Evolutionary conservation across 495 filamentous ascomycete genomes (phyloP).

Genomic region (Sabuloglossum arenarium): DNA sequence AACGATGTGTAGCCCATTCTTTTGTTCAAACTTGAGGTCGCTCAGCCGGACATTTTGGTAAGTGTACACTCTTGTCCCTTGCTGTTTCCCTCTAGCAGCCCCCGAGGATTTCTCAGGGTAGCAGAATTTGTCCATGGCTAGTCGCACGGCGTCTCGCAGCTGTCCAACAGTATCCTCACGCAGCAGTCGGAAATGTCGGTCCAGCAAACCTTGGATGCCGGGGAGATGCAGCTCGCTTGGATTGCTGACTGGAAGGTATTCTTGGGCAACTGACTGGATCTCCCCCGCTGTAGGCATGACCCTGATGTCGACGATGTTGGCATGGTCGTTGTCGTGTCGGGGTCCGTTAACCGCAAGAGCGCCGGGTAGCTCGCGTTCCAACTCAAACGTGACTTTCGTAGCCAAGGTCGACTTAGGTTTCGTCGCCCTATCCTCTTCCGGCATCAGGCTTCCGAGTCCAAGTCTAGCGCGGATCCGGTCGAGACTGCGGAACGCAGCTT

Average conservation of each 20-base stretch:
- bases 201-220: conserved; percentile 39
- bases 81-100: background rate
- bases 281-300: conserved; percentile 45
- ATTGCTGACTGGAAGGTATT: conserved; percentile 40
- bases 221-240: conserved; percentile 29
- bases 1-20: conserved; percentile 31
- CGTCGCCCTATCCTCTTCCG: conserved; percentile 5
- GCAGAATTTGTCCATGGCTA: conserved; percentile 16
- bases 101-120: conserved; percentile 3
- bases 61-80: conserved; percentile 14
- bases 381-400: conserved; percentile 14
- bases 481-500: conserved; percentile 1
- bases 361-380: conserved; percentile 29
- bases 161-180: conserved; percentile 45
- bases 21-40: conserved; percentile 22
- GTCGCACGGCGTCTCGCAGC: conserved; percentile 32
- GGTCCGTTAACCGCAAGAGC: conserved; percentile 27
- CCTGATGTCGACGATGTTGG: conserved; percentile 33
- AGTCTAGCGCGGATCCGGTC: conserved; percentile 16
- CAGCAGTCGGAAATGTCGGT: conserved; percentile 49
- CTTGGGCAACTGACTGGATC: conserved; percentile 26
- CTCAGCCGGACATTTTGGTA: conserved; percentile 20
- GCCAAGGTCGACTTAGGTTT: conserved; percentile 6
- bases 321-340: conserved; percentile 49
- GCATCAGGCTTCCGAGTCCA: conserved; percentile 20